Evolutionary conservation across 2,329 filamentous ascomycete genomes (phyloP).

Genomic region (Sporothrix sp.): DNA sequence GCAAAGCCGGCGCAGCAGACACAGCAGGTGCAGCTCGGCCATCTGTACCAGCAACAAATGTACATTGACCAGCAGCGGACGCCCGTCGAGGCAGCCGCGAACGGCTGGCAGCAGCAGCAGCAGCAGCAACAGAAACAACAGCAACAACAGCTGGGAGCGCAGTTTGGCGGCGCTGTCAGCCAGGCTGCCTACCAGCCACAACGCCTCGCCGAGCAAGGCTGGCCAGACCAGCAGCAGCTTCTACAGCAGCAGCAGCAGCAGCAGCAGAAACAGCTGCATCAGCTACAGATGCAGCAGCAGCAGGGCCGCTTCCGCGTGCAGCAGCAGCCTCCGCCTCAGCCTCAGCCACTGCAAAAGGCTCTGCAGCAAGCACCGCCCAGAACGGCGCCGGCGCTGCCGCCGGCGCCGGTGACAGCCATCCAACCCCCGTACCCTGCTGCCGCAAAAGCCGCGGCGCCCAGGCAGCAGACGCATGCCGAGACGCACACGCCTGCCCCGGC

Average conservation of each 20-base stretch:
- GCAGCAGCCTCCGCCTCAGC: constrained; percentile 2
- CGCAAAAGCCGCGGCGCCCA: not conserved
- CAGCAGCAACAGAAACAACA: not conserved
- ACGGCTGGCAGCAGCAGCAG: constrained; percentile 10
- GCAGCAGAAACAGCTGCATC: constrained; percentile 2
- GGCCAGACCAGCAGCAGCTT: not conserved
- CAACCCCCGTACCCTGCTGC: not conserved
- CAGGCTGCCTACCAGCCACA: constrained; percentile 4
- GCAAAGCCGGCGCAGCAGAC: not conserved
- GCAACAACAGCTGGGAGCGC: not conserved
- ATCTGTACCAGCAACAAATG: constrained; percentile 1
- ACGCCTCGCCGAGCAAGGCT: constrained; percentile 12
- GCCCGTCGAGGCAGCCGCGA: not conserved
- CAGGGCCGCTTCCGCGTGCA: not conserved
- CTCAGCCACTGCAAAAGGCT: not conserved
- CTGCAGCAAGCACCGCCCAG: not conserved
- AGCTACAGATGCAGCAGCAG: constrained; percentile 1
- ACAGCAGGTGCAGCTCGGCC: constrained; percentile 9
- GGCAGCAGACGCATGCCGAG: not conserved
- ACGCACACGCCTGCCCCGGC: not conserved
- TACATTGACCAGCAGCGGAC: not conserved
- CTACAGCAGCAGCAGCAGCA: constrained; percentile 7
- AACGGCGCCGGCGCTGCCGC: not conserved
- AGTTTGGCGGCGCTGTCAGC: not conserved
- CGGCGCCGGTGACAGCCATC: not conserved